Percentiles rank a stretch among this genome's conserved stretches.
Evolutionary conservation across 345 rosid species (phyloP).

Genomic region (Eucalyptus coolabah): DNA sequence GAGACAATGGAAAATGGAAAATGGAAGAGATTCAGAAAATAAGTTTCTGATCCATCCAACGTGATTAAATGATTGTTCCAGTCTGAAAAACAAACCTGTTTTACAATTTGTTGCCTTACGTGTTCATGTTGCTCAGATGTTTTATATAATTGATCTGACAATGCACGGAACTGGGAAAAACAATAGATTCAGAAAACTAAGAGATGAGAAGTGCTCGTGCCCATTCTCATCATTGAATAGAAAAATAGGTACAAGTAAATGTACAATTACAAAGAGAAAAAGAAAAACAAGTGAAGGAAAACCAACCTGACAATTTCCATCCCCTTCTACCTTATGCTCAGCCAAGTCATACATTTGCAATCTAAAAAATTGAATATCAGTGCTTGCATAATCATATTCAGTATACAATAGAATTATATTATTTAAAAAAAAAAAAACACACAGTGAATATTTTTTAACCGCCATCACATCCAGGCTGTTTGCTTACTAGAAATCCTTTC

Average conservation of each 20-base stretch:
- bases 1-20: neutral
- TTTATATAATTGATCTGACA: slow-evolving; percentile 26
- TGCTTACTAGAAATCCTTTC: neutral
- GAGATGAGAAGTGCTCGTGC: neutral
- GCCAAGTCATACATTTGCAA: slow-evolving; percentile 38
- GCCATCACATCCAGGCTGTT: neutral
- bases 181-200: neutral
- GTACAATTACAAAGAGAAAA: neutral
- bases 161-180: slow-evolving; percentile 26
- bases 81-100: slow-evolving; percentile 10
- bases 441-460: neutral
- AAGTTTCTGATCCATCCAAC: neutral
- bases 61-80: neutral
- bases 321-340: slow-evolving; percentile 66
- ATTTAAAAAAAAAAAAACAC: neutral
- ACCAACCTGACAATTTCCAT: slow-evolving; percentile 75
- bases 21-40: neutral
- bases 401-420: neutral
- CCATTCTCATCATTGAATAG: neutral
- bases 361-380: slow-evolving; percentile 6
- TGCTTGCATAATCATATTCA: neutral
- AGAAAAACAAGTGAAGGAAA: neutral
- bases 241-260: neutral
- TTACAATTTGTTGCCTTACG: slow-evolving; percentile 24
- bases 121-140: slow-evolving; percentile 27